phyloP scores from a whole-genome alignment of 2,329 filamentous ascomycete genomes.

The Mycosphaerella arachidis region DNA sequence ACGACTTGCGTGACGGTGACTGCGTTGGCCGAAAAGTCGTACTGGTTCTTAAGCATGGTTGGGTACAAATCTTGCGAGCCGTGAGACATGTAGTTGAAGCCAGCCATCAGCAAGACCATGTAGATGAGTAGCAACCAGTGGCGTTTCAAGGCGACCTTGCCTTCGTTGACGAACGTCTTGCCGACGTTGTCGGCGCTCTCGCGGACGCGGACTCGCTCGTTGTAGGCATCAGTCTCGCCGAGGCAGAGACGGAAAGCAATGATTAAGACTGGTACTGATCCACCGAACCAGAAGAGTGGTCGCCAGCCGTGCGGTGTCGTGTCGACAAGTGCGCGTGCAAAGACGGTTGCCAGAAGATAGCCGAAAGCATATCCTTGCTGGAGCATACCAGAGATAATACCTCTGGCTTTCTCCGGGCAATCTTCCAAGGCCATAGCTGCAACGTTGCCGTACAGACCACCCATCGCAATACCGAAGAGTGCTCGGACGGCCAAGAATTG shows the following conservation, averaged over 20 bases:
- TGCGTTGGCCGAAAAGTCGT: conserved; percentile 47
- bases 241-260: conserved; percentile 73
- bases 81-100: conserved; percentile 89
- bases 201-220: conserved; percentile 61
- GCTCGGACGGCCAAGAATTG: conserved; percentile 57
- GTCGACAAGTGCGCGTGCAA: conserved; percentile 58
- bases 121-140: conserved; percentile 81
- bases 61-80: conserved; percentile 65
- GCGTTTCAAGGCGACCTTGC: conserved; percentile 69
- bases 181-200: conserved; percentile 57
- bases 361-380: conserved; percentile 63
- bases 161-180: conserved; percentile 68
- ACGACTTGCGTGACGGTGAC: conserved; percentile 49
- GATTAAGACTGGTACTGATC: conserved; percentile 72
- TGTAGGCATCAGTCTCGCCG: conserved; percentile 72
- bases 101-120: conserved; percentile 80
- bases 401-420: conserved; percentile 54
- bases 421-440: conserved; percentile 61
- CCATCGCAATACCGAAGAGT: conserved; percentile 62
- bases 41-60: conserved; percentile 57
- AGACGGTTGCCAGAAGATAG: conserved; percentile 51
- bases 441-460: conserved; percentile 58
- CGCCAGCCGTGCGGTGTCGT: conserved; percentile 79
- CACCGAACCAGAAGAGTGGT: conserved; percentile 85
- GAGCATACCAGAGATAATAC: conserved; percentile 58